These are phyloP conservation scores for Candida endomychidarum DNA, from an alignment of 805 yeast genomes.

Conservation along the genomic window DNA sequence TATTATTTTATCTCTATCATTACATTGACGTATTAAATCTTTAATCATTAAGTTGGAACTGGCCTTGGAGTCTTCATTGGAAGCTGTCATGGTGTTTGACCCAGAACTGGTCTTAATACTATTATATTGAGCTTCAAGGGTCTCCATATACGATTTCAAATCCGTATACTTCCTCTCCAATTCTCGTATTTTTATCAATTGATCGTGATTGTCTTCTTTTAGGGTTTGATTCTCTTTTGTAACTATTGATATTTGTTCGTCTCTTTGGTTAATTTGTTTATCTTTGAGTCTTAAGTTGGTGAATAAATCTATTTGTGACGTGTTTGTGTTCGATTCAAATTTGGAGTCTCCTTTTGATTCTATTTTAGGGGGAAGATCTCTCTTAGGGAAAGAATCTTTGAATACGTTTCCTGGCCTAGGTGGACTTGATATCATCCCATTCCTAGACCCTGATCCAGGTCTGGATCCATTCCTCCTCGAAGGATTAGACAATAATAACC, in stretches of 20 bases:
- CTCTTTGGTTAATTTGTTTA: conserved; percentile 17
- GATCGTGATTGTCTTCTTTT: conserved; percentile 7
- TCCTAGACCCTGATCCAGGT: neutral
- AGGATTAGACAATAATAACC: conserved; percentile 9
- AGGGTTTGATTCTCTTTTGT: conserved; percentile 14
- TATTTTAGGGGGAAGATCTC: neutral
- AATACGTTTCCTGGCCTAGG: neutral
- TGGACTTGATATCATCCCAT: too few relatives aligned
- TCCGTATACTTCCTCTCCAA: conserved; percentile 19
- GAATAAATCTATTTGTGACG: conserved; percentile 1
- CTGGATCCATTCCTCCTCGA: conserved; percentile 3
- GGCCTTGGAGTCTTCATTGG: too few relatives aligned
- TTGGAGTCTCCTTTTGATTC: neutral
- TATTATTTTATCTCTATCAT: conserved; percentile 20
- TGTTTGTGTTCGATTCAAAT: neutral
- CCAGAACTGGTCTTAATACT: too few relatives aligned
- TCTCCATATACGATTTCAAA: conserved; percentile 18
- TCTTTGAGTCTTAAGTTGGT: conserved; percentile 10
- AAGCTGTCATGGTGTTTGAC: too few relatives aligned
- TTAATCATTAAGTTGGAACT: conserved; percentile 10
- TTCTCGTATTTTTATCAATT: conserved; percentile 15
- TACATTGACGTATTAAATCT: conserved; percentile 18
- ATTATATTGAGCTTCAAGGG: conserved; percentile 18
- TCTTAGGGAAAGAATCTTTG: neutral
- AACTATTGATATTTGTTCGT: conserved; percentile 13